Evolutionary conservation across 306 rosid species (phyloP).

Genomic region (Trifolium pratense): DNA sequence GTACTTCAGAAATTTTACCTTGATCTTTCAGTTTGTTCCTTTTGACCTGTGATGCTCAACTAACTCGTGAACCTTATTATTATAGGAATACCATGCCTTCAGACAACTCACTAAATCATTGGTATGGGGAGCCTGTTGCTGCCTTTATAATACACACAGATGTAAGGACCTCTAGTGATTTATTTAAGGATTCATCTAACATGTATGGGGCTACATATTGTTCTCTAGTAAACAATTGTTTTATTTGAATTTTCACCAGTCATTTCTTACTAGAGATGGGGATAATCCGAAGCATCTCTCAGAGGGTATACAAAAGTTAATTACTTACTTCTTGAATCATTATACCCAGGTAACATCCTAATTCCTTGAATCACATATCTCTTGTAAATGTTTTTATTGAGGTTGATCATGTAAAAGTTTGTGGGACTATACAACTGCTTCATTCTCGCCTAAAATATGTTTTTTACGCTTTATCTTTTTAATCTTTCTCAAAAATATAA

Average conservation of each 20-base stretch:
- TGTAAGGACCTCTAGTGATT: constrained; percentile 47
- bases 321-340: constrained; percentile 60
- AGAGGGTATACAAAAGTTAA: constrained; percentile 64
- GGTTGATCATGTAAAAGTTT: constrained; percentile 2
- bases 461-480: too few species aligned
- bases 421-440: neutral
- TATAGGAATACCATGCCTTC: neutral
- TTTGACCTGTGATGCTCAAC: neutral
- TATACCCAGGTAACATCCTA: constrained; percentile 57
- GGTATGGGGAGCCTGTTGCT: constrained; percentile 84
- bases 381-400: too few species aligned
- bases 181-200: neutral
- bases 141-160: constrained; percentile 65
- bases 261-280: constrained; percentile 60
- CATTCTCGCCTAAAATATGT: too few species aligned
- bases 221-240: neutral
- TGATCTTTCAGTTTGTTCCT: constrained; percentile 1
- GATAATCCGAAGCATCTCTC: constrained; percentile 60
- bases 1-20: constrained; percentile 2
- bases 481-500: too few species aligned
- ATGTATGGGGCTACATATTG: constrained; percentile 13
- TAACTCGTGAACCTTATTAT: neutral
- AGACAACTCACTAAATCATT: constrained; percentile 63
- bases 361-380: constrained; percentile 9
- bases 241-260: constrained; percentile 45